Evolutionary conservation across 2,329 filamentous ascomycete species (phyloP).

Genomic region (Claviceps africana): DNA sequence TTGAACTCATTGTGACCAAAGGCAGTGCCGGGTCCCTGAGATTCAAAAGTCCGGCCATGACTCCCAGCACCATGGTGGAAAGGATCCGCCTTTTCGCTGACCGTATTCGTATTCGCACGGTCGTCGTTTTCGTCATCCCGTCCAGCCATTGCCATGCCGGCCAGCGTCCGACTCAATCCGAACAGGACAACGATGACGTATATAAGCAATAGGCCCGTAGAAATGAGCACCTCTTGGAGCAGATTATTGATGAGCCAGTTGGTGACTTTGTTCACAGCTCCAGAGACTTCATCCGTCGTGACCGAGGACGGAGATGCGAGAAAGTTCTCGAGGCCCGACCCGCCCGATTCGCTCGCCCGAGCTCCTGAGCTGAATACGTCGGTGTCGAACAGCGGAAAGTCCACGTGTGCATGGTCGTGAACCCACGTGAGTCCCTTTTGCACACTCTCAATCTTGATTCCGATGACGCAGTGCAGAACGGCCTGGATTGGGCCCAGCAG

Average conservation of each 20-base stretch:
- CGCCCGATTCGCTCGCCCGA: slow-evolving; percentile 41
- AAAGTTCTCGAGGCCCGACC: slow-evolving; percentile 52
- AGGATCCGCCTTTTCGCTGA: background rate
- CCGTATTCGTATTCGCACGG: background rate
- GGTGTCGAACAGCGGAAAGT: slow-evolving; percentile 63
- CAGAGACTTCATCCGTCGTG: slow-evolving; percentile 69
- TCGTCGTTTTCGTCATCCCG: slow-evolving; percentile 39
- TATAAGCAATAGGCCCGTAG: slow-evolving; percentile 55
- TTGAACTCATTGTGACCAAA: background rate
- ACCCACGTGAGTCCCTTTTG: slow-evolving; percentile 91
- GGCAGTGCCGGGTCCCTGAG: background rate
- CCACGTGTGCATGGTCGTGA: slow-evolving; percentile 68
- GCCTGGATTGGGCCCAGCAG: slow-evolving; percentile 66
- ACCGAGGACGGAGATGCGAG: slow-evolving; percentile 61
- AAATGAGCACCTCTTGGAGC: slow-evolving; percentile 66
- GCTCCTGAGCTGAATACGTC: slow-evolving; percentile 77
- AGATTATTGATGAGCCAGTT: slow-evolving; percentile 54
- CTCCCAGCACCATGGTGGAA: background rate
- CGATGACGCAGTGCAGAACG: slow-evolving; percentile 75
- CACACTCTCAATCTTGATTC: slow-evolving; percentile 71
- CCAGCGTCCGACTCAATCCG: slow-evolving; percentile 53
- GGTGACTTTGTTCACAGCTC: slow-evolving; percentile 57
- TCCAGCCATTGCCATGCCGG: slow-evolving; percentile 44
- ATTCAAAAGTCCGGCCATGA: background rate
- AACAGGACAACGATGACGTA: slow-evolving; percentile 68